Evolutionary conservation across 2,329 filamentous ascomycete species (phyloP), one percentile per base, ranked within the genome.

Genomic region (Nemania sp.): DNA sequence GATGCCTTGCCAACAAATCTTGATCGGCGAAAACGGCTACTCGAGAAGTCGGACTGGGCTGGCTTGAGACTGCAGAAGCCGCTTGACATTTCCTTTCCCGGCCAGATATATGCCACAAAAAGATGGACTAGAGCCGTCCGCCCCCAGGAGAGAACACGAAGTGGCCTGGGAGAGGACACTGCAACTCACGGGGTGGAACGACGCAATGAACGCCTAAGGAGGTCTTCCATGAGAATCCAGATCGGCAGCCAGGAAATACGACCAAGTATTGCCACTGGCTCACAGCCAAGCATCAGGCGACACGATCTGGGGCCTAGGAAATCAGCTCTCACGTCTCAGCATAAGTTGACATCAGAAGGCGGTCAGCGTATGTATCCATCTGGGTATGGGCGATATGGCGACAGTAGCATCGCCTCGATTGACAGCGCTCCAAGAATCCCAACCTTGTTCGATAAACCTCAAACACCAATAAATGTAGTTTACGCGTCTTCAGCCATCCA

Each of bases 201-300:
- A 17, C 37, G 43, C 13, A 10, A 25, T 6, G 32, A 52, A n/a
- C 47, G 46, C 32, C 21, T 46, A 9, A 59, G 55, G 25, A 49
- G 15, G 17, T 53, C 32, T 18, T 48, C 53, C 37, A 58, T 77
- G 20, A 73, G 53, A 43, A 71, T 79, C 25, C 72, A 68, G 29
- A 71, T 79, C 46, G 76, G 76, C 9, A 75, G 71, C 42, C 72
- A 73, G 54, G 72, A 74, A 49, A 73, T 72, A 53, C 64, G 65
- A 11, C 64, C 67, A 11, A 71, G 64, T 56, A 18, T 59, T 37
- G 59, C 35, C 17, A 66, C 65, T 15, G 21, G 49, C 25, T 69
- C 67, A 12, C 63, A 63, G 29, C 25, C 34, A 43, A 66, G 60
- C 48, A 49, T n/a, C 43, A 65, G 47, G n/a, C 66, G 59, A 59